Evolutionary conservation across 495 filamentous ascomycete genomes (phyloP).

Genomic region (Penicillium simplicissimum): DNA sequence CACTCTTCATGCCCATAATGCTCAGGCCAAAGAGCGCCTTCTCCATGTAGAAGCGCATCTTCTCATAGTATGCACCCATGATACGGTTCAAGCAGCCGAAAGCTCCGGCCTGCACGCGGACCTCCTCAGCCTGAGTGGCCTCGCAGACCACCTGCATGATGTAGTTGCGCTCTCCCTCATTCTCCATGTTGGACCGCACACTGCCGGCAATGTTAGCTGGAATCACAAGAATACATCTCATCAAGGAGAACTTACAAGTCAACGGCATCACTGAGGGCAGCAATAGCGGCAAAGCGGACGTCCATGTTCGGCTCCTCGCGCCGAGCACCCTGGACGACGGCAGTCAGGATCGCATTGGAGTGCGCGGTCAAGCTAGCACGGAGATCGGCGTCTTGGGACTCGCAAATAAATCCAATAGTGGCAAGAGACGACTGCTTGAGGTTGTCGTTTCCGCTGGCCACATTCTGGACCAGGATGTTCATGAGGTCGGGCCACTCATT

Average conservation of each 20-base stretch:
- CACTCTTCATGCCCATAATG: conserved; percentile 98
- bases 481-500: conserved; percentile 97
- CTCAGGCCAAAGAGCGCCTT: conserved; percentile 97
- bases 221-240: background rate
- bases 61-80: conserved; percentile 97
- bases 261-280: conserved; percentile 91
- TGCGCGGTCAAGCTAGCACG: conserved; percentile 77
- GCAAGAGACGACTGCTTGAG: conserved; percentile 93
- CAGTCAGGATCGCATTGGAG: conserved; percentile 96
- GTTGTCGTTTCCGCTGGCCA: conserved; percentile 78
- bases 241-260: conserved; percentile 59
- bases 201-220: background rate
- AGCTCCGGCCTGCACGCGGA: conserved; percentile 87
- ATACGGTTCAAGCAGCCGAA: conserved; percentile 98
- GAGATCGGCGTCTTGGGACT: conserved; percentile 86
- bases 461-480: conserved; percentile 82
- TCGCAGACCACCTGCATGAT: conserved; percentile 99
- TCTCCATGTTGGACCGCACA: conserved; percentile 95
- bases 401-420: conserved; percentile 96
- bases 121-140: conserved; percentile 88
- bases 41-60: conserved; percentile 99
- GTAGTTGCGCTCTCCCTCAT: conserved; percentile 98
- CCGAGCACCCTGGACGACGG: conserved; percentile 93
- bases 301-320: conserved; percentile 92
- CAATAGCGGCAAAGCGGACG: conserved; percentile 88